Base-by-base conservation (phyloP, 2,329 filamentous ascomycete species). In the Colletotrichum tropicicola region DNA sequence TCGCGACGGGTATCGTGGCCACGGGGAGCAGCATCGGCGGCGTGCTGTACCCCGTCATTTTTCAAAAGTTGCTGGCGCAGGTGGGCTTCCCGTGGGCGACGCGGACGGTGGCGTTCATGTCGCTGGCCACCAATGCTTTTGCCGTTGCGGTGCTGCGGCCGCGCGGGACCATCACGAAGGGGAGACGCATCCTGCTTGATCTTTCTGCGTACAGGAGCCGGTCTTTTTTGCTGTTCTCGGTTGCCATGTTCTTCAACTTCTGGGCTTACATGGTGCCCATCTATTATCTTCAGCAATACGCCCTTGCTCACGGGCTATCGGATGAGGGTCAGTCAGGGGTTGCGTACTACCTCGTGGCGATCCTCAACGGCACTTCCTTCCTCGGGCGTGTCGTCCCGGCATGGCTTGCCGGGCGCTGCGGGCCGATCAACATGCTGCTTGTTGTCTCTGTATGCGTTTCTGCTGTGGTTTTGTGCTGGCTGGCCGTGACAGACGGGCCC, bases 321-420 rank as follows among this genome's bases (percentile, higher is more conserved):
- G 70, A 71, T 4, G 68, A 70, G 30, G 70, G 71, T 21, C 9
- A 25, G 6, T n/a, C 30, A 9, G 51, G 41, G 12, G 68, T 83
- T 5, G 78, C 77, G 2, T 73, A 77, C 15, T 85, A 86, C 63
- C 75, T 86, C 23, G 73, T 87, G 5, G 74, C 84, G 2, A 81
- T 87, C 48, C 77, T 86, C 52, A 87, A 86, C 70, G 83, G 80
- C 1, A 78, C 81, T 0, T 83, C 82, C 0, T 75, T 85, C 7
- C 75, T 83, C 7, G 85, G 85, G 0, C 79, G 85, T 6, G 73
- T 86, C 1, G 70, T 84, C 0, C 83, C 82, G 1, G 79, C 80
- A 4, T 75, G 81, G 7, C 64, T 85, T 5, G 82, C 81, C 0
- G 78, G 80, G 52, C 72, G 70, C 27, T 64, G 81, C 37, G 82